phyloP scores from a whole-genome alignment of 306 rosid species.

The Cyclanthera cordifolia region DNA sequence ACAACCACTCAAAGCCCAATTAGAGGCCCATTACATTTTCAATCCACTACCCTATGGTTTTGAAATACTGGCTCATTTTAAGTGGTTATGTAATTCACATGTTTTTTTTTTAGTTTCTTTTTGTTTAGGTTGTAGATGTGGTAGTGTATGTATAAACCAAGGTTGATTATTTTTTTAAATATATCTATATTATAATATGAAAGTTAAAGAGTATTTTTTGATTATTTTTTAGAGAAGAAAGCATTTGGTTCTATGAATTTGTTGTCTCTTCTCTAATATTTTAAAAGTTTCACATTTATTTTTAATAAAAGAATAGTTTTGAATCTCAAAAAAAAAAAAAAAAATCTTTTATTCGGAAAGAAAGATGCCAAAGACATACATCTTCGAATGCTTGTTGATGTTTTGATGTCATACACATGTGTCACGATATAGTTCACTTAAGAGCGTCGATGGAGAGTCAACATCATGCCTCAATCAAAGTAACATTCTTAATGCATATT shows the following conservation, averaged over 20 bases:
- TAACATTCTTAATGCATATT: too few relatives aligned
- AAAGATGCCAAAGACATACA: too few relatives aligned
- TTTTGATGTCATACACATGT: too few relatives aligned
- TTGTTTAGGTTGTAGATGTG: not conserved
- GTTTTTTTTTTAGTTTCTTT: not conserved
- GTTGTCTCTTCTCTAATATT: not conserved
- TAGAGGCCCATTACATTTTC: slow-evolving; percentile 4
- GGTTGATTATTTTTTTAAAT: not conserved
- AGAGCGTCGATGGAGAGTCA: too few relatives aligned
- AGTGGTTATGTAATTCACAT: not conserved
- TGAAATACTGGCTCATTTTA: not conserved
- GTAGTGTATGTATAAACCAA: not conserved
- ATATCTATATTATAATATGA: not conserved
- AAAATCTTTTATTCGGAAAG: too few relatives aligned
- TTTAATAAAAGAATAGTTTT: too few relatives aligned
- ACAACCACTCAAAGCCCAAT: not conserved
- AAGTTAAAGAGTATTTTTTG: not conserved
- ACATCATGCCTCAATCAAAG: too few relatives aligned
- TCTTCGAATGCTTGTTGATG: too few relatives aligned
- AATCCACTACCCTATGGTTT: not conserved
- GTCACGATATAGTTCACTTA: too few relatives aligned
- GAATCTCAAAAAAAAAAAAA: too few relatives aligned
- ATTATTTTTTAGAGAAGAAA: not conserved
- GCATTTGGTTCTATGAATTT: not conserved
- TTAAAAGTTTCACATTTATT: not conserved